These are phyloP conservation scores for Plectranthus barbatus DNA, from an alignment of 257 asterid genomes.

Conservation along the genomic window DNA sequence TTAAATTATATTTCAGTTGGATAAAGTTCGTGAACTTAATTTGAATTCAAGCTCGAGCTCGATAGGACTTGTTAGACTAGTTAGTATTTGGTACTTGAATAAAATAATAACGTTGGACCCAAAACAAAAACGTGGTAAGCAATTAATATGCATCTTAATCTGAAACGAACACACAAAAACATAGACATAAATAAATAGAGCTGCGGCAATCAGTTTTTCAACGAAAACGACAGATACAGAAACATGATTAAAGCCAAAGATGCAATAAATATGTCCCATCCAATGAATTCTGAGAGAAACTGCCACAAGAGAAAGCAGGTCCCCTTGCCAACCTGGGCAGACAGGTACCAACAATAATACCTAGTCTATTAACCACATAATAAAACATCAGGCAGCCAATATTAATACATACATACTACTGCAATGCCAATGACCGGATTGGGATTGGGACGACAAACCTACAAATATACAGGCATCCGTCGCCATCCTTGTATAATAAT, in stretches of 20 bases:
- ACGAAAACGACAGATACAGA: background rate
- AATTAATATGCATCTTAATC: too few species aligned
- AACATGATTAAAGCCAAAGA: background rate
- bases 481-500: slow-evolving; percentile 20
- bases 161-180: too few species aligned
- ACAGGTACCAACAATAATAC: slow-evolving; percentile 24
- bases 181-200: too few species aligned
- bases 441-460: slow-evolving; percentile 56
- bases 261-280: slow-evolving; percentile 7
- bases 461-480: slow-evolving; percentile 68
- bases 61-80: too few species aligned
- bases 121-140: too few species aligned
- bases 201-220: background rate
- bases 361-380: slow-evolving; percentile 19
- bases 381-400: slow-evolving; percentile 14
- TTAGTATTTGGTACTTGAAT: too few species aligned
- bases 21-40: too few species aligned
- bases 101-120: too few species aligned
- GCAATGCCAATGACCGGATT: slow-evolving; percentile 13
- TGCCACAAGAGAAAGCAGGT: slow-evolving; percentile 89
- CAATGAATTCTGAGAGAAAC: too few species aligned
- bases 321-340: slow-evolving; percentile 82
- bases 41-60: too few species aligned
- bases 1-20: too few species aligned
- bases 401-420: too few species aligned